phyloP scores from a whole-genome alignment of 2,329 filamentous ascomycete species.

The Neofusicoccum sp. region DNA sequence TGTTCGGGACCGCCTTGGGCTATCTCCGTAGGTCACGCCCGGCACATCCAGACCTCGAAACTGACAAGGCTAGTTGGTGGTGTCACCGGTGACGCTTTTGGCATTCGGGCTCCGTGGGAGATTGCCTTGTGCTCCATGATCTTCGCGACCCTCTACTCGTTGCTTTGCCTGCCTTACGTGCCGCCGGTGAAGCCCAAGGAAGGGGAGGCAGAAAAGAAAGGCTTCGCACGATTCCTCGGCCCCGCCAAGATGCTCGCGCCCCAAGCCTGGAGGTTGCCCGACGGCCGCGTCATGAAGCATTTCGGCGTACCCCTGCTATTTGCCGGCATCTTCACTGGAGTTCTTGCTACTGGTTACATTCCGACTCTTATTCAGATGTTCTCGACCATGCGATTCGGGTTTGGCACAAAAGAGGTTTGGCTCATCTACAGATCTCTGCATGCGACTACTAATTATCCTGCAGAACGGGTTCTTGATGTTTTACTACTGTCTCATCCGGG shows the following conservation, averaged over 20 bases:
- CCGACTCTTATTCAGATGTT: conserved; percentile 57
- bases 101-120: conserved; percentile 64
- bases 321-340: conserved; percentile 64
- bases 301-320: conserved; percentile 65
- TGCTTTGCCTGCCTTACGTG: conserved; percentile 49
- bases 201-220: conserved; percentile 28
- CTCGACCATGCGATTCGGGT: conserved; percentile 45
- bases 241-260: conserved; percentile 63
- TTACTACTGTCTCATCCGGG: conserved; percentile 45
- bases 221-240: conserved; percentile 58
- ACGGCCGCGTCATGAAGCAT: conserved; percentile 55
- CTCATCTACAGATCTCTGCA: background rate
- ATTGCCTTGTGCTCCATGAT: conserved; percentile 59
- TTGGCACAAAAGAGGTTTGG: conserved; percentile 39
- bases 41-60: background rate
- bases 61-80: conserved; percentile 52
- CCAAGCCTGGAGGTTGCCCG: conserved; percentile 51
- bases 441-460: background rate
- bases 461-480: conserved; percentile 47
- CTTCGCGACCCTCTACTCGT: conserved; percentile 42
- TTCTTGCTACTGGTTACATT: conserved; percentile 68
- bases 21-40: conserved; percentile 45
- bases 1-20: conserved; percentile 64
- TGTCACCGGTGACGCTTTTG: conserved; percentile 61
- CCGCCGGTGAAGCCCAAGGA: conserved; percentile 40